A percentile compares a stretch with the other conserved stretches of the same genome.
Conservation (phyloP, 257 asterid species). For the Salvia hispanica region DNA sequence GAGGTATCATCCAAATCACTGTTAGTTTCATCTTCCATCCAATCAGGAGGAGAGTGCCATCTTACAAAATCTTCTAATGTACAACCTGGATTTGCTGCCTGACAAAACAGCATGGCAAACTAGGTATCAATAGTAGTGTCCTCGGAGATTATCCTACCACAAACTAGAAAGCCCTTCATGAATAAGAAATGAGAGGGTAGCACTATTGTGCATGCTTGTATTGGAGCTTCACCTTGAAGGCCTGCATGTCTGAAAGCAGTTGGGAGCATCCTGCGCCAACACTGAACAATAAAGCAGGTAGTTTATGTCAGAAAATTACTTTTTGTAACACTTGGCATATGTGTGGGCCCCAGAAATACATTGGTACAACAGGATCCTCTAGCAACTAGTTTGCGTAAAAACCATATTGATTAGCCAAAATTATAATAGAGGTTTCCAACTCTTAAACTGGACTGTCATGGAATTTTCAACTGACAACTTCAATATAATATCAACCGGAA, state of each 20-base stretch:
- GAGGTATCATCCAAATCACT: slow-evolving; percentile 51
- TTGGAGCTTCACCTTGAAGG: slow-evolving; percentile 82
- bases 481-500: not conserved
- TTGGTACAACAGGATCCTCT: not conserved
- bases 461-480: slow-evolving; percentile 4
- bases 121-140: slow-evolving; percentile 26
- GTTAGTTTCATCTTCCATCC: slow-evolving; percentile 66
- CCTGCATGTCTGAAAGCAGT: slow-evolving; percentile 99
- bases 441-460: slow-evolving; percentile 9
- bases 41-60: slow-evolving; percentile 99
- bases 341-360: too few species aligned
- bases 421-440: not conserved
- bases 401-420: not conserved
- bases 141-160: slow-evolving; percentile 24
- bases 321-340: not conserved
- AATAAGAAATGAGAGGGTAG: not conserved
- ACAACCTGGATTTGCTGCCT: slow-evolving; percentile 99
- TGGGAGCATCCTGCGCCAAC: slow-evolving; percentile 99
- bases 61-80: slow-evolving; percentile 92
- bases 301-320: slow-evolving; percentile 38
- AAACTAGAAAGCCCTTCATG: slow-evolving; percentile 24
- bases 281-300: slow-evolving; percentile 50
- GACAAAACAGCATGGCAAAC: slow-evolving; percentile 38
- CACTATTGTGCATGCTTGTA: slow-evolving; percentile 19
- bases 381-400: not conserved